phyloP scores from a whole-genome alignment of 352 stramenopile species.

The Phytophthora quininea region DNA sequence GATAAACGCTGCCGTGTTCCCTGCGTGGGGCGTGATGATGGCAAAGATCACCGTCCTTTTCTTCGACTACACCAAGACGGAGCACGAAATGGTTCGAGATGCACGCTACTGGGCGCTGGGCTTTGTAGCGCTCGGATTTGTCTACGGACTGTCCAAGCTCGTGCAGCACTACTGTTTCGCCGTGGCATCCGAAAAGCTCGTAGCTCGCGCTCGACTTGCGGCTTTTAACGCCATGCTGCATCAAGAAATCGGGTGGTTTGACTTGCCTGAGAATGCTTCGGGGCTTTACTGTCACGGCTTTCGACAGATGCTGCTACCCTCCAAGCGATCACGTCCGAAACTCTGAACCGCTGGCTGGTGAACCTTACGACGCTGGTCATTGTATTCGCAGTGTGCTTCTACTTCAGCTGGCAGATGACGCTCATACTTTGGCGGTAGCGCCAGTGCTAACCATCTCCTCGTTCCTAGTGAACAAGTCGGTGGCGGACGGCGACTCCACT shows the following conservation, averaged over 20 bases:
- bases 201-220: slow-evolving; percentile 30
- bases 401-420: slow-evolving; percentile 52
- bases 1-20: slow-evolving; percentile 42
- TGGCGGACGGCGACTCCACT: slow-evolving; percentile 18
- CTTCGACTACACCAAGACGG: slow-evolving; percentile 31
- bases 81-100: slow-evolving; percentile 31
- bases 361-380: slow-evolving; percentile 36
- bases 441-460: slow-evolving; percentile 28
- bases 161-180: slow-evolving; percentile 49
- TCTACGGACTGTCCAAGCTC: slow-evolving; percentile 27
- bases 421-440: slow-evolving; percentile 34
- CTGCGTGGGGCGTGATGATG: slow-evolving; percentile 47
- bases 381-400: slow-evolving; percentile 37
- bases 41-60: slow-evolving; percentile 49
- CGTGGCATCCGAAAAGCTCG: slow-evolving; percentile 43
- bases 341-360: slow-evolving; percentile 39
- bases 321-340: slow-evolving; percentile 47
- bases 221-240: slow-evolving; percentile 53
- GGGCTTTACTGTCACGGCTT: slow-evolving; percentile 61
- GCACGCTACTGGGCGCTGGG: slow-evolving; percentile 36
- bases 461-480: slow-evolving; percentile 14
- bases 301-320: slow-evolving; percentile 63
- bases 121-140: slow-evolving; percentile 38
- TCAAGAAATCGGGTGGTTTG: slow-evolving; percentile 78
- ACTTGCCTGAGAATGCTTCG: slow-evolving; percentile 56